These are phyloP conservation scores for Populus alba DNA, from an alignment of 345 rosid species.

Conservation along the genomic window DNA sequence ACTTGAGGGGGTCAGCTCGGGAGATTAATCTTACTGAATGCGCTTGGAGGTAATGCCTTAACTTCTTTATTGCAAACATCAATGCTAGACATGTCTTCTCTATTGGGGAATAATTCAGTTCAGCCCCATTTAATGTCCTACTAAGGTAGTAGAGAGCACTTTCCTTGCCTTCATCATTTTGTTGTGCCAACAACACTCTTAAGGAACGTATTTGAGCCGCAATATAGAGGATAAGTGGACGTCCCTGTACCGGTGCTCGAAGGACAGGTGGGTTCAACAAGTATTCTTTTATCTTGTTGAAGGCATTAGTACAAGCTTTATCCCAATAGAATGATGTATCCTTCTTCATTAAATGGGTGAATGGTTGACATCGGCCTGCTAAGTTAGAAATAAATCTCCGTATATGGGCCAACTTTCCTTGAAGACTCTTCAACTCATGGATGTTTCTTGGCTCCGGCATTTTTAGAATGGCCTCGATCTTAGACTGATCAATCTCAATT, in stretches of 20 bases:
- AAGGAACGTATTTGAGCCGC: background rate
- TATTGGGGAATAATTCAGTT: background rate
- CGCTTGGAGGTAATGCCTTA: background rate
- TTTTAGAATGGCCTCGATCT: background rate
- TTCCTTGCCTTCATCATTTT: background rate
- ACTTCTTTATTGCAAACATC: background rate
- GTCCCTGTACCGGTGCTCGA: background rate
- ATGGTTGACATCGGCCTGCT: too few species aligned
- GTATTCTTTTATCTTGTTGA: too few species aligned
- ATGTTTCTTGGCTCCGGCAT: background rate
- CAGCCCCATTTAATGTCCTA: background rate
- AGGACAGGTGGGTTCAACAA: background rate
- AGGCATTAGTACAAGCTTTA: background rate
- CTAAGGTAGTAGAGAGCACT: background rate
- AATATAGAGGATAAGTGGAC: background rate
- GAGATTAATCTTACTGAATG: background rate
- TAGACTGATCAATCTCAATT: slow-evolving; percentile 8
- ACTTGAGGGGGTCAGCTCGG: background rate
- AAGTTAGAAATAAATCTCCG: too few species aligned
- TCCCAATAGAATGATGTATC: background rate
- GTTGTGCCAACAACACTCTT: background rate
- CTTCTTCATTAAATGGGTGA: too few species aligned
- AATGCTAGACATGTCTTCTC: background rate
- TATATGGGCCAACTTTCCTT: background rate
- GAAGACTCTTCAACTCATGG: background rate